Percentiles rank a stretch among this genome's conserved stretches.
Evolutionary conservation across 495 filamentous ascomycete species (phyloP).

Genomic region (Xylaria palmicola): DNA sequence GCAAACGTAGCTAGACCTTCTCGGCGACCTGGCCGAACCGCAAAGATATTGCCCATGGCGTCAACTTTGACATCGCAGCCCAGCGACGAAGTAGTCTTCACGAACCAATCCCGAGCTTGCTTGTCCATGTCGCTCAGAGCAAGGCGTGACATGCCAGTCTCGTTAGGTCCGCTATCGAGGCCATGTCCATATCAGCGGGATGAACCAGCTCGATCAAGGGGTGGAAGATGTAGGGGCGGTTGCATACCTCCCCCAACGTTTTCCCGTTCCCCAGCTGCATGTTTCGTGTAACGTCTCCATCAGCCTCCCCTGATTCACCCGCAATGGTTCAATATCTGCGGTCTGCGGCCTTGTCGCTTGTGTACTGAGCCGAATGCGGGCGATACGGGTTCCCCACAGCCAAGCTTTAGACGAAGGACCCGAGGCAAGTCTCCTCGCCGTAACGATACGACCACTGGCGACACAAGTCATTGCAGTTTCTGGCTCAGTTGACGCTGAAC

Average conservation of each 20-base stretch:
- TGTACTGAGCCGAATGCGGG: neutral
- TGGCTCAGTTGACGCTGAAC: neutral
- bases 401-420: neutral
- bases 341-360: neutral
- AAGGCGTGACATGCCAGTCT: conserved; percentile 51
- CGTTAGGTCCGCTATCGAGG: conserved; percentile 18
- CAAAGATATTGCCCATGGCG: conserved; percentile 69
- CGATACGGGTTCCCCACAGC: neutral
- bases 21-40: conserved; percentile 57
- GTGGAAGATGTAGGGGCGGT: neutral
- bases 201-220: neutral
- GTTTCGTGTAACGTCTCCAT: conserved; percentile 29
- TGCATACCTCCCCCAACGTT: conserved; percentile 31
- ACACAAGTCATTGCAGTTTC: neutral
- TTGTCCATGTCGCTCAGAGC: conserved; percentile 71
- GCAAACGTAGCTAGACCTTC: conserved; percentile 53
- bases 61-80: conserved; percentile 56
- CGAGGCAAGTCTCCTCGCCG: neutral
- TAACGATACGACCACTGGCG: neutral
- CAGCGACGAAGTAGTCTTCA: conserved; percentile 59
- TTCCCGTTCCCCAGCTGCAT: conserved; percentile 27
- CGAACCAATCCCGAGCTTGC: conserved; percentile 72
- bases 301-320: conserved; percentile 21
- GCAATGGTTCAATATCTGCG: conserved; percentile 16
- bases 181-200: conserved; percentile 1